Conservation (phyloP, 192 early-diverging fungal species). For the Coemansia aciculifera region DNA sequence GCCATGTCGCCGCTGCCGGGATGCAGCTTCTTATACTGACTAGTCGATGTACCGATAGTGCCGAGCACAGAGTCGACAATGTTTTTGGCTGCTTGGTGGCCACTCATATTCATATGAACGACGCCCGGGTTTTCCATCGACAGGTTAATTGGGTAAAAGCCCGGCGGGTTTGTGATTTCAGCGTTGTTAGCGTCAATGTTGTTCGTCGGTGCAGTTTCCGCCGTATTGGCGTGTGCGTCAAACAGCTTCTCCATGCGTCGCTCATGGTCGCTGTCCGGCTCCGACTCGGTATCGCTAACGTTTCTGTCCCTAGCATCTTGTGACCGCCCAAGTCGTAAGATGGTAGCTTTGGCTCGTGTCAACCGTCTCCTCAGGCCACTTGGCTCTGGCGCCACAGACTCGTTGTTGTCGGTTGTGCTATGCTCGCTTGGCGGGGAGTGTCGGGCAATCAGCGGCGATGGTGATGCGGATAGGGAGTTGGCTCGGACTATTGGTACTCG, state of each 20-base stretch:
- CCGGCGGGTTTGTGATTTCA: constrained; percentile 30
- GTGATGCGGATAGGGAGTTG: background rate
- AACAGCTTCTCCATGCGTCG: constrained; percentile 43
- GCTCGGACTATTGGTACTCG: constrained; percentile 9
- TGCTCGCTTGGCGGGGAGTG: background rate
- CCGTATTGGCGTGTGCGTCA: constrained; percentile 36
- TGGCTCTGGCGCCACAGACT: constrained; percentile 5
- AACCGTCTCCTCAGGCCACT: constrained; percentile 39
- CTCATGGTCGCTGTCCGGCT: constrained; percentile 32
- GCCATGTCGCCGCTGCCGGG: background rate
- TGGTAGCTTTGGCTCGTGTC: constrained; percentile 25
- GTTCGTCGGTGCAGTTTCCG: constrained; percentile 25
- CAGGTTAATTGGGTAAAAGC: constrained; percentile 48
- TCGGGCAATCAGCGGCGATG: background rate
- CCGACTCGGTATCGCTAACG: constrained; percentile 23
- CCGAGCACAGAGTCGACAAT: constrained; percentile 50
- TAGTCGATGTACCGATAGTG: constrained; percentile 36
- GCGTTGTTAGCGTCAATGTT: constrained; percentile 54
- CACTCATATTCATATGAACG: constrained; percentile 53
- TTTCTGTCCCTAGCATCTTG: constrained; percentile 16
- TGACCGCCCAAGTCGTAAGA: constrained; percentile 32
- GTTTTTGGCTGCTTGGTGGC: constrained; percentile 45
- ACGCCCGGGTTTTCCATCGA: constrained; percentile 50
- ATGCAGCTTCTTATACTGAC: background rate
- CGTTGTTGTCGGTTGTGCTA: background rate